Conservation (phyloP, 768 basidiomycete genomes). For the Chiua virens region DNA sequence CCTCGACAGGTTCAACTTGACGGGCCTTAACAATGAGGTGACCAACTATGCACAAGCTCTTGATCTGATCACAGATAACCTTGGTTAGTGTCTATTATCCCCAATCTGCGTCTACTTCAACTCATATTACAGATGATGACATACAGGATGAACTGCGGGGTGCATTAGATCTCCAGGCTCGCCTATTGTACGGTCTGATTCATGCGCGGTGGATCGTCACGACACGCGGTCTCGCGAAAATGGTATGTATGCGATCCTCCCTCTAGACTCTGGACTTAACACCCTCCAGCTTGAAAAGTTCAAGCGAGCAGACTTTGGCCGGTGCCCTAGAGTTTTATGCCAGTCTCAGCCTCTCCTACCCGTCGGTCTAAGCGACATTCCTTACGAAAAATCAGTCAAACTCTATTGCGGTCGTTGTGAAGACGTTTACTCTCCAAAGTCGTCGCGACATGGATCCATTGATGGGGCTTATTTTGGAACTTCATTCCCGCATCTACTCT, state of each 20-base stretch:
- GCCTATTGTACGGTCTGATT: slow-evolving; percentile 94
- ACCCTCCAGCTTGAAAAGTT: slow-evolving; percentile 83
- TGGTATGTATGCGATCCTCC: slow-evolving; percentile 53
- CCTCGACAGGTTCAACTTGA: slow-evolving; percentile 96
- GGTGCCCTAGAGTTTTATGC: slow-evolving; percentile 96
- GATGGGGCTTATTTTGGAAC: too few relatives aligned
- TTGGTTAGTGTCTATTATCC: slow-evolving; percentile 55
- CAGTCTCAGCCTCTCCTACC: slow-evolving; percentile 92
- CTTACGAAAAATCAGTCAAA: slow-evolving; percentile 98
- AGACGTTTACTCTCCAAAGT: too few relatives aligned
- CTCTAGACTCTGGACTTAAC: neutral
- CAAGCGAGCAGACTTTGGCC: slow-evolving; percentile 95
- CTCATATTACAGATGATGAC: slow-evolving; percentile 68
- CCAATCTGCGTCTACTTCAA: neutral
- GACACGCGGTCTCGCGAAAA: slow-evolving; percentile 88
- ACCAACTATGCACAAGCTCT: too few relatives aligned
- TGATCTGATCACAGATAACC: slow-evolving; percentile 95
- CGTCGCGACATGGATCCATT: too few relatives aligned
- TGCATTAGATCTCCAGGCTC: slow-evolving; percentile 90
- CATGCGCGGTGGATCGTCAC: slow-evolving; percentile 98
- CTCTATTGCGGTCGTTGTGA: slow-evolving; percentile 98
- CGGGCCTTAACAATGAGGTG: slow-evolving; percentile 94
- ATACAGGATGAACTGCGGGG: slow-evolving; percentile 93
- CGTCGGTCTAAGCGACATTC: too few relatives aligned
- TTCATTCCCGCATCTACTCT: too few relatives aligned